Conservation (phyloP, 768 basidiomycete species). For the Auricularia auricula-judae region DNA sequence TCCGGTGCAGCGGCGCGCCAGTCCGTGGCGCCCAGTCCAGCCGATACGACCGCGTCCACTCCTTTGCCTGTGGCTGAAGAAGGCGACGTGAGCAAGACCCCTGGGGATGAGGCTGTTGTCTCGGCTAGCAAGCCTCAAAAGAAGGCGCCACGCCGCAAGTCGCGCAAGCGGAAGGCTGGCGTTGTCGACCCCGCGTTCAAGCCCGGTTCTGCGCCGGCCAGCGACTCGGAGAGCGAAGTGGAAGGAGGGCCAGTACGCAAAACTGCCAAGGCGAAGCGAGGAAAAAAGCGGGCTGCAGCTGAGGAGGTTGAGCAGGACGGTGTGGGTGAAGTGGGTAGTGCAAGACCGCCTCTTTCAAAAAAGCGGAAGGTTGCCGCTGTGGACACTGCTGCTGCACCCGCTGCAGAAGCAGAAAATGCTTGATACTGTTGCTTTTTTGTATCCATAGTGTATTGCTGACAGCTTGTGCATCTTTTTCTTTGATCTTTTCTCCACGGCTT, state of each 20-base stretch:
- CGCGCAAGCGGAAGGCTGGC: neutral
- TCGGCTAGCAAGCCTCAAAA: neutral
- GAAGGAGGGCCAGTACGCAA: neutral
- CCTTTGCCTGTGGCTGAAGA: constrained; percentile 31
- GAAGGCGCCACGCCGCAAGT: neutral
- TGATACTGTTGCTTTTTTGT: no score
- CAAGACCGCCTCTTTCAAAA: neutral
- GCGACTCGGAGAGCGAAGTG: neutral
- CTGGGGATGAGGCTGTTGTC: constrained; percentile 6
- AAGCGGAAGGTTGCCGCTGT: neutral
- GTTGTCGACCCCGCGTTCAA: neutral
- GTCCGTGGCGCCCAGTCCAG: neutral
- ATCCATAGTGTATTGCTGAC: neutral
- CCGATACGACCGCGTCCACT: neutral
- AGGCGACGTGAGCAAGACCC: constrained; percentile 37
- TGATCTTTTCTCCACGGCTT: neutral
- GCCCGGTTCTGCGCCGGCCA: neutral
- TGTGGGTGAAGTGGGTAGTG: neutral
- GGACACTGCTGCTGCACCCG: no score
- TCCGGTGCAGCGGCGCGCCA: neutral
- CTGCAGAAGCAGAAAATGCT: no score
- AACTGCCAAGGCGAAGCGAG: neutral
- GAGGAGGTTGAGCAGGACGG: neutral
- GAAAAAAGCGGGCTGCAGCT: neutral
- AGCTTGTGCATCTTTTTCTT: neutral